Evolutionary conservation across 371 early-diverging fungal species (phyloP), one percentile per base, ranked within the genome.

Genomic region (Mortierella sp.): DNA sequence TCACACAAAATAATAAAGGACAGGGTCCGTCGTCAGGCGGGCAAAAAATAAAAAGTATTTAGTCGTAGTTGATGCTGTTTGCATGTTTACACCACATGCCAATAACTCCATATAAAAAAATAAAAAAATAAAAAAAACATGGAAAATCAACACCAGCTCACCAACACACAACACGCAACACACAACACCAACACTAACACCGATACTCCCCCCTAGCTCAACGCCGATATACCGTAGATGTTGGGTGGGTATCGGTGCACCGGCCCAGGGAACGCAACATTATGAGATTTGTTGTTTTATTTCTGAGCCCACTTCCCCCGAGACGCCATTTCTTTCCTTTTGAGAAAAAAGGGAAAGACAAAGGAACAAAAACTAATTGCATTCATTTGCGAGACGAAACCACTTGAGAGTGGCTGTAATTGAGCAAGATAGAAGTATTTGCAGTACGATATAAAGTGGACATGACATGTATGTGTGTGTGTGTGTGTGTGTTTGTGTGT

Each of bases 241-340:
- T n/a, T 1, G 31, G 60, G 57, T 28, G 60, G 24, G 31, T 21
- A n/a, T n/a, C n/a, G 65, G 65, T 65, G 65, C 65, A 65, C 65
- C 65, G 65, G 65, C 65, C 65, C 65, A 65, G 16, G 24, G 38
- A 16, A 54, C 24, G 3, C 48, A 48, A 48, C 48, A 48, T 13
- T 13, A 48, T 31, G 31, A 28, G 26, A 60, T 31, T 14, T 34
- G 34, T n/a, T n/a, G n/a, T n/a, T n/a, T n/a, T n/a, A 65, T 65
- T 38, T 38, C 34, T 38, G 65, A 65, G 65, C 65, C 65, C 65
- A 38, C 65, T 65, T 48, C 48, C 48, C 38, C 65, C 38, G n/a
- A 38, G 65, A 38, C 42, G 65, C 65, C 65, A 65, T 65, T 65
- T 21, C 31, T 65, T 2, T 21, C 31, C 16, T 4, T 28, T 14